Evolutionary conservation across 1,284 basidiomycete genomes (phyloP), one percentile per base, ranked within the genome.

Genomic region (Nidula niveotomentosa): DNA sequence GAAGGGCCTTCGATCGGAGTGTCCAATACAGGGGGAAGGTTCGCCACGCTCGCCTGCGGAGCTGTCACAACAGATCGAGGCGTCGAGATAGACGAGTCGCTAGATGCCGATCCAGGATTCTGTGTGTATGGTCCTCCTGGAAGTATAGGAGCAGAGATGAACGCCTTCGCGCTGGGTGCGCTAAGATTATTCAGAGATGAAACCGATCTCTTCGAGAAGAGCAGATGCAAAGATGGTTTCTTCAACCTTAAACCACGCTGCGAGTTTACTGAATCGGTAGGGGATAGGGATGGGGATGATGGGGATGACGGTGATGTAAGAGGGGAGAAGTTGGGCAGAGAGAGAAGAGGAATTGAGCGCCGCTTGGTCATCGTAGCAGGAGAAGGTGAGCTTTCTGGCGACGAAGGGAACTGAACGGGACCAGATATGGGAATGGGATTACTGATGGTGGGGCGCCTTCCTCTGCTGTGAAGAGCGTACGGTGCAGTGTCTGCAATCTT

Each of bases 211-310:
- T 80, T 84, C 23, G 79, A 73, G 63, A 84, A 81, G 23, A 85
- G 65, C 13, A 82, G 64, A 53, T 79, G 79, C 54, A 84, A 62
- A 3, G 83, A 84, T 1, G 82, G 80, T 57, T 80, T 83, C 66
- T 82, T 84, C 54, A 76, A 47, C 59, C 81, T 72, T 49, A 60
- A 52, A 3, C 53, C 33, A 23, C 52, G 44, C n/a, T 56, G 51
- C 7, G 67, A 65, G 44, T 57, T 58, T 8, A 57, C 37, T 30
- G 62, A 58, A 56, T 56, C 53, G 13, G 53, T 36, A 8, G 58
- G 48, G 5, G 53, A 55, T 17, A 53, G 46, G 6, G 56, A 56
- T 48, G 47, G 44, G 17, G 53, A 47, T 47, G 30, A 30, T 30
- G 5, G 30, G 30, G 30, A 30, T 30, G 30, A 30, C 30, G 58